These are phyloP conservation scores for Musa schizocarpa DNA, from an alignment of 176 grass and related monocot species.

Conservation along the genomic window DNA sequence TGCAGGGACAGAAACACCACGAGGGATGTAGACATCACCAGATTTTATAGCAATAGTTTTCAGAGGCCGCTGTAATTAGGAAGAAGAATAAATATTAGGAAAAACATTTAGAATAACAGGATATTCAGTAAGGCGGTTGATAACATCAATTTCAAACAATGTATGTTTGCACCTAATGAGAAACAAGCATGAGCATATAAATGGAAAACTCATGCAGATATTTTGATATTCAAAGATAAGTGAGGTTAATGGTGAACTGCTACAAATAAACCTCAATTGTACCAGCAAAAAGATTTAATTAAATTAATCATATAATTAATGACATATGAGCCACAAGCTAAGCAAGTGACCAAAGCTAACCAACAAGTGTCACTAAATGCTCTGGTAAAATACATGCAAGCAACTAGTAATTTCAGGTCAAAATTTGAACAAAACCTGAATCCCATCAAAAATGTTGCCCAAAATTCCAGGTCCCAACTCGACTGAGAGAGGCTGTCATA, in stretches of 20 bases:
- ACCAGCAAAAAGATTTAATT: too few relatives aligned
- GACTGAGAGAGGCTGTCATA: slow-evolving; percentile 60
- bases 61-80: slow-evolving; percentile 50
- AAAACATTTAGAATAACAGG: neutral
- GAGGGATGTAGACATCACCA: slow-evolving; percentile 86
- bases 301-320: too few relatives aligned
- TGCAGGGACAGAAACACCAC: slow-evolving; percentile 76
- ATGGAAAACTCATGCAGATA: too few relatives aligned
- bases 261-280: too few relatives aligned
- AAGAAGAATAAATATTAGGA: slow-evolving; percentile 1
- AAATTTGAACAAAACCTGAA: slow-evolving; percentile 43
- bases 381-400: neutral
- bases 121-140: neutral
- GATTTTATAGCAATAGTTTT: slow-evolving; percentile 90
- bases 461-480: slow-evolving; percentile 80
- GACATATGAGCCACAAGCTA: too few relatives aligned
- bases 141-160: neutral
- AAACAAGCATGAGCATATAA: slow-evolving; percentile 7
- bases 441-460: slow-evolving; percentile 95
- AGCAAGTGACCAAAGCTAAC: too few relatives aligned
- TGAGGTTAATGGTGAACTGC: too few relatives aligned
- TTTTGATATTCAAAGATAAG: too few relatives aligned
- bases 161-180: neutral
- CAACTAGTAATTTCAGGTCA: neutral
- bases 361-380: neutral